A percentile compares a stretch with the other conserved stretches of the same genome.
Evolutionary conservation across 2,329 filamentous ascomycete genomes (phyloP).

Genomic region (Aspergillus costaricaensis): DNA sequence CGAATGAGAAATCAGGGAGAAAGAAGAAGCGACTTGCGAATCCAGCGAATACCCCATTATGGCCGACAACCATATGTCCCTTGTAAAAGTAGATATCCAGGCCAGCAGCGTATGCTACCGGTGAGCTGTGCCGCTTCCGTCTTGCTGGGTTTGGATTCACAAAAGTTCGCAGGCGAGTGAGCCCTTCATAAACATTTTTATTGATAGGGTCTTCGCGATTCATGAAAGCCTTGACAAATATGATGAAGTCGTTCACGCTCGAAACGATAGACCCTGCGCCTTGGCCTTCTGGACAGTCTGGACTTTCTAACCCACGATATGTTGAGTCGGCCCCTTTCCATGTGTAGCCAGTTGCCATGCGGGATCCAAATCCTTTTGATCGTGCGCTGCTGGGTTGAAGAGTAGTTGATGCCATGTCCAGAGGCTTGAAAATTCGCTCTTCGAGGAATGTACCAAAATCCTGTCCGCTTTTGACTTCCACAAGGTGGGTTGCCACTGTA

Average conservation of each 20-base stretch:
- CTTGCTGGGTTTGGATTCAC: constrained; percentile 19
- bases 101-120: constrained; percentile 27
- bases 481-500: constrained; percentile 46
- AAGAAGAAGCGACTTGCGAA: constrained; percentile 31
- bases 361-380: constrained; percentile 23
- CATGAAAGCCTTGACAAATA: constrained; percentile 34
- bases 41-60: constrained; percentile 32
- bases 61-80: constrained; percentile 30
- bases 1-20: constrained; percentile 30
- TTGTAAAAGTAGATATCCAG: constrained; percentile 32
- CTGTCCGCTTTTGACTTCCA: constrained; percentile 47
- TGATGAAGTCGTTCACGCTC: constrained; percentile 33
- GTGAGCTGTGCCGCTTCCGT: constrained; percentile 25
- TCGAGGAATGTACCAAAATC: constrained; percentile 46
- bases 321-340: constrained; percentile 35
- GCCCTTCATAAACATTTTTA: constrained; percentile 24
- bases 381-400: constrained; percentile 39
- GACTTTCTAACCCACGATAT: constrained; percentile 28
- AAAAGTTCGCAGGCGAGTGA: constrained; percentile 29
- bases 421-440: constrained; percentile 47
- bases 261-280: constrained; percentile 50
- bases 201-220: constrained; percentile 29
- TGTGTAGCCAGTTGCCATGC: constrained; percentile 48
- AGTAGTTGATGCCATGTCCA: constrained; percentile 45
- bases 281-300: constrained; percentile 35